Percentiles rank a stretch among this genome's conserved stretches.
Evolutionary conservation across 257 asterid genomes (phyloP).

Genomic region (Primulina tabacum): DNA sequence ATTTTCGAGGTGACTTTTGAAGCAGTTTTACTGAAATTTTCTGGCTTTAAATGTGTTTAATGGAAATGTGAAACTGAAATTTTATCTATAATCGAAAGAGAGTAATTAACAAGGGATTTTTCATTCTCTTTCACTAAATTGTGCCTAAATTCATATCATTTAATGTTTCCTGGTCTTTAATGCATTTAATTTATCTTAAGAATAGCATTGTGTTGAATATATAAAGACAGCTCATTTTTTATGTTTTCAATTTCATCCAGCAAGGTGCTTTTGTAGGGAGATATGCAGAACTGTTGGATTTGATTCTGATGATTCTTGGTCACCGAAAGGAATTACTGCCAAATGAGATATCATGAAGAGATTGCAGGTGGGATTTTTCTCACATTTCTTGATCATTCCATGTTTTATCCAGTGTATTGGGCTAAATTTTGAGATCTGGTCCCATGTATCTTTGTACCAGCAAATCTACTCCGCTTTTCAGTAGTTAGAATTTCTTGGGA

Average conservation of each 20-base stretch:
- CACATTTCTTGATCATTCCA: not conserved
- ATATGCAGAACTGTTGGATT: not conserved
- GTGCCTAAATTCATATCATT: not conserved
- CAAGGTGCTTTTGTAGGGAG: not conserved
- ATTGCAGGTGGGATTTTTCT: not conserved
- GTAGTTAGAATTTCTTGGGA: slow-evolving; percentile 16
- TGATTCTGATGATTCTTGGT: not conserved
- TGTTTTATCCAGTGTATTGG: not conserved
- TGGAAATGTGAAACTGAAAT: not conserved
- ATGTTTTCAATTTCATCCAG: not conserved
- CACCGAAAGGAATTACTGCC: not conserved
- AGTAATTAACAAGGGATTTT: not conserved
- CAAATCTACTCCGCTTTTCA: slow-evolving; percentile 13
- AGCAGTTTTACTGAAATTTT: not conserved
- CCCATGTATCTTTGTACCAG: slow-evolving; percentile 5
- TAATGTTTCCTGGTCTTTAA: not conserved
- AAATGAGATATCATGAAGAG: slow-evolving; percentile 18
- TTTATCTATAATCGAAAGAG: not conserved
- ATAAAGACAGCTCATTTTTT: not conserved
- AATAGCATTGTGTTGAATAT: not conserved
- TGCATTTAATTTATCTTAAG: slow-evolving; percentile 1
- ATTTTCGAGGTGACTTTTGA: no score
- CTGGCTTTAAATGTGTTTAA: not conserved
- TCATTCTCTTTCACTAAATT: not conserved
- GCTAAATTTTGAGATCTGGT: not conserved